Evolutionary conservation across 768 basidiomycete genomes (phyloP).

Genomic region (Jaapia argillacea): DNA sequence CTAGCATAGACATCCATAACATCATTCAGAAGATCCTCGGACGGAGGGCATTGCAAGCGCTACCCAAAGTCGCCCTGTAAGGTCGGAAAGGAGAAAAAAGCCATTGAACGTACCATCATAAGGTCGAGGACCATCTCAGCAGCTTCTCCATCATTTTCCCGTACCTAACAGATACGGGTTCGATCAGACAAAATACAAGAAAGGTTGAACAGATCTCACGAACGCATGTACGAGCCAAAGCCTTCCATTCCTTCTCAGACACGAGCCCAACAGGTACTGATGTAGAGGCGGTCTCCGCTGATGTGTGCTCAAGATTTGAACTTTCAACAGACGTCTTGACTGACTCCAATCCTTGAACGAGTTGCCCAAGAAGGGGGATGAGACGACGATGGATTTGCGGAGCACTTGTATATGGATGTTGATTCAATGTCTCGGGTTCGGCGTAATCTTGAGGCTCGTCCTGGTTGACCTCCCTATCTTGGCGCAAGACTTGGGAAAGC

Average conservation of each 20-base stretch:
- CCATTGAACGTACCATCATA: slow-evolving; percentile 39
- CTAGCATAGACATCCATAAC: slow-evolving; percentile 41
- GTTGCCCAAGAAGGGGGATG: neutral
- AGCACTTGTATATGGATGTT: no score
- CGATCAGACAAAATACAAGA: slow-evolving; percentile 4
- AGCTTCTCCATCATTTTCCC: slow-evolving; percentile 32
- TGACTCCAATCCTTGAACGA: neutral
- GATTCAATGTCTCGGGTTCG: no score
- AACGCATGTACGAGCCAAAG: slow-evolving; percentile 7
- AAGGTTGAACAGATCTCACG: no score
- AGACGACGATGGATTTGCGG: neutral
- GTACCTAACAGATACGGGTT: slow-evolving; percentile 28
- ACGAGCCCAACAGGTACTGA: no score
- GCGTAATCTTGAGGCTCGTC: no score
- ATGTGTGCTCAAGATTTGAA: no score
- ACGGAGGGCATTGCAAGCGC: slow-evolving; percentile 31
- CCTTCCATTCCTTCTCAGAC: slow-evolving; percentile 6
- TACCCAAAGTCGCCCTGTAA: slow-evolving; percentile 12
- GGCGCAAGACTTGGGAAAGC: no score
- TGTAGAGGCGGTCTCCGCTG: no score
- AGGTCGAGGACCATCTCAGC: slow-evolving; percentile 42
- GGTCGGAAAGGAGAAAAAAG: neutral
- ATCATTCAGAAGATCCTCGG: slow-evolving; percentile 33
- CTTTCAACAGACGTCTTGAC: neutral
- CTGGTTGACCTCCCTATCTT: no score